These are phyloP conservation scores for Lenzites betulinus DNA, from an alignment of 768 basidiomycete species.

Conservation along the genomic window DNA sequence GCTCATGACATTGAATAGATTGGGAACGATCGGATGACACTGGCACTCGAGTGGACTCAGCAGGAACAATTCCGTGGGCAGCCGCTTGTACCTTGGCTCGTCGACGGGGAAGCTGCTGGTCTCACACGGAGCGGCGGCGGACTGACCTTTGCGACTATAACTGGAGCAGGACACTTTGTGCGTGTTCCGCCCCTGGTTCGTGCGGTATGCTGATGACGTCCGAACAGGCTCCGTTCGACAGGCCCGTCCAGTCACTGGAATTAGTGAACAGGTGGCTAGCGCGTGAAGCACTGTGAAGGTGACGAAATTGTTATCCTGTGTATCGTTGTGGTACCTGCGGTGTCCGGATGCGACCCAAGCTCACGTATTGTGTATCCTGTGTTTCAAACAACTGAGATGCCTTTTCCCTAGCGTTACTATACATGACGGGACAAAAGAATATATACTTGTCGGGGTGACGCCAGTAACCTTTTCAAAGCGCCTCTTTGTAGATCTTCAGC, in stretches of 20 bases:
- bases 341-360: too few species aligned
- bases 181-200: not conserved
- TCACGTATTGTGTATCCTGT: too few species aligned
- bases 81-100: slow-evolving; percentile 52
- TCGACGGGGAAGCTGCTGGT: slow-evolving; percentile 53
- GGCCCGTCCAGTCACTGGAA: slow-evolving; percentile 54
- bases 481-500: not conserved
- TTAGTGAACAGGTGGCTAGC: slow-evolving; percentile 54
- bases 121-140: slow-evolving; percentile 53
- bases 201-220: not conserved
- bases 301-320: too few species aligned
- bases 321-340: too few species aligned
- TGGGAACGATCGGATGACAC: slow-evolving; percentile 61
- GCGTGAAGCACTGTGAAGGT: slow-evolving; percentile 21
- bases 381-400: too few species aligned
- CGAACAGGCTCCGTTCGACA: slow-evolving; percentile 60
- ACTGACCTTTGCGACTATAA: slow-evolving; percentile 64
- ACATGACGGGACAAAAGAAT: too few species aligned
- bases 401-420: too few species aligned
- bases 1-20: slow-evolving; percentile 24
- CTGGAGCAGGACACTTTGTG: slow-evolving; percentile 76
- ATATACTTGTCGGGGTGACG: too few species aligned
- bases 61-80: slow-evolving; percentile 45
- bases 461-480: not conserved
- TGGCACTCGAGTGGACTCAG: slow-evolving; percentile 59